phyloP scores from a whole-genome alignment of 306 rosid species.

The Arachis stenosperma region DNA sequence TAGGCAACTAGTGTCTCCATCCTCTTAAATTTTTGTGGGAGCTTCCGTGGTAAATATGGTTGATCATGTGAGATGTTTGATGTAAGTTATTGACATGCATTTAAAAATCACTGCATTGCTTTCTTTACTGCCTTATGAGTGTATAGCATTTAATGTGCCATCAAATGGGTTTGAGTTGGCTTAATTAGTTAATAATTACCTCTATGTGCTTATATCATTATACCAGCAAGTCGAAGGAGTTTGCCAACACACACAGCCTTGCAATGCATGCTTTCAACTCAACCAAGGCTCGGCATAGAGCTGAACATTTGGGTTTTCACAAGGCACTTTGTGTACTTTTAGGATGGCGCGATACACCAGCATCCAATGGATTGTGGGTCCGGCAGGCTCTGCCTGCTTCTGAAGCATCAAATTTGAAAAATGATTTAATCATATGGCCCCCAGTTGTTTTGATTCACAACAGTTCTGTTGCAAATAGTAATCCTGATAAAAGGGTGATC shows the following conservation, averaged over 20 bases:
- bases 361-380: constrained; percentile 39
- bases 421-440: constrained; percentile 56
- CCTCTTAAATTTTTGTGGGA: too few species aligned
- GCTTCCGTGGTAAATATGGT: not conserved
- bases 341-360: constrained; percentile 50
- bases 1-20: too few species aligned
- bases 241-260: constrained; percentile 7
- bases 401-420: constrained; percentile 44
- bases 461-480: constrained; percentile 33
- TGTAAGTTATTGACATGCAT: not conserved
- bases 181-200: constrained; percentile 23
- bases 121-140: not conserved
- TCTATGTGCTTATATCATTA: not conserved
- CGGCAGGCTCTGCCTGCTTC: constrained; percentile 37
- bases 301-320: constrained; percentile 59
- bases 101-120: not conserved
- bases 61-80: not conserved
- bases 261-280: constrained; percentile 42
- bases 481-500: constrained; percentile 28
- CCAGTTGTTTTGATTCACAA: constrained; percentile 53
- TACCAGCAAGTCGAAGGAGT: not conserved
- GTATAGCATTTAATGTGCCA: constrained; percentile 9
- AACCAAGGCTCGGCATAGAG: constrained; percentile 31
- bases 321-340: constrained; percentile 52
- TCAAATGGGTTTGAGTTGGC: not conserved